These are phyloP conservation scores for Aureobasidium musti DNA, from an alignment of 2,329 filamentous ascomycete species.

Conservation along the genomic window DNA sequence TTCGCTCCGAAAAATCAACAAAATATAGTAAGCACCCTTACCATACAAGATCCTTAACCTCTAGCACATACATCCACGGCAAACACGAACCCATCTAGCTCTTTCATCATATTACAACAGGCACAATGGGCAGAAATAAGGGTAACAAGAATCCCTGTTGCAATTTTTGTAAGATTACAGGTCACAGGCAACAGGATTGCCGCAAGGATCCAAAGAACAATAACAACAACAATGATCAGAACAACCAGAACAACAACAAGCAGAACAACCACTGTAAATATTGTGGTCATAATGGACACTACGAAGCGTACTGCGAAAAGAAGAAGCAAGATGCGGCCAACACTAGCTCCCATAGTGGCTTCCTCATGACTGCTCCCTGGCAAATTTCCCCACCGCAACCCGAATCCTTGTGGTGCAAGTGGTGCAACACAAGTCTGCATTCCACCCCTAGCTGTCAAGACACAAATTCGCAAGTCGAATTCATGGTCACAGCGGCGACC, in stretches of 20 bases:
- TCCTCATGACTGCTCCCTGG: background rate
- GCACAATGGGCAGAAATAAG: background rate
- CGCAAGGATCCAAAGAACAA: background rate
- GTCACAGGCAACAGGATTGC: background rate
- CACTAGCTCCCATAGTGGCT: background rate
- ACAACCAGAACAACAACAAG: slow-evolving; percentile 12
- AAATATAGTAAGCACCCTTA: background rate
- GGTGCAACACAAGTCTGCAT: background rate
- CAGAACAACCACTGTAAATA: background rate
- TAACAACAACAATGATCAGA: background rate
- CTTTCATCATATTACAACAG: background rate
- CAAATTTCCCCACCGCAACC: background rate
- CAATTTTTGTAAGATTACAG: background rate
- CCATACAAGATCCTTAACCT: background rate
- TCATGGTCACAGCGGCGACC: background rate
- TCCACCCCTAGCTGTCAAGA: background rate
- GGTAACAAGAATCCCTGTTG: background rate
- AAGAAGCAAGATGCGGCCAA: background rate
- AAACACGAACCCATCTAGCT: background rate
- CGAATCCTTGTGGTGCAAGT: slow-evolving; percentile 15
- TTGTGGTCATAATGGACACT: background rate
- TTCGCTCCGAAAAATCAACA: background rate
- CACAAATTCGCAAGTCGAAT: background rate
- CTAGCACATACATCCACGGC: background rate
- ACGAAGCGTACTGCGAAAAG: background rate